Conservation (phyloP, 148 eudicot species). For the Persicaria tinctoria region DNA sequence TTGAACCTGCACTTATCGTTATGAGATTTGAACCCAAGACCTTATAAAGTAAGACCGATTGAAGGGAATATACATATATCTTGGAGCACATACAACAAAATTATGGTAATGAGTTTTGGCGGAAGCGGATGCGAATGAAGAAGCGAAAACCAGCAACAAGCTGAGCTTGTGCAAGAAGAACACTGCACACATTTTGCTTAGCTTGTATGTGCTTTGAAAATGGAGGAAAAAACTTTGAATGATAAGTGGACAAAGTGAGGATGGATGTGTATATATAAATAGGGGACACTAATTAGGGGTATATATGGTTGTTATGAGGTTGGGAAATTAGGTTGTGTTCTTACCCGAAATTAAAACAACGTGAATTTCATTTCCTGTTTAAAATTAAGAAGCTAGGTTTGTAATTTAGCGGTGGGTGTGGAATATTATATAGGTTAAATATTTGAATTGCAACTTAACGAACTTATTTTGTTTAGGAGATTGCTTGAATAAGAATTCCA, state of each 20-base stretch:
- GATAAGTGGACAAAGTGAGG: not conserved
- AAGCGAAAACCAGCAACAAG: conserved; percentile 19
- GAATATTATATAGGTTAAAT: not conserved
- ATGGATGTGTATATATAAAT: conserved; percentile 3
- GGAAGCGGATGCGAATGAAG: conserved; percentile 28
- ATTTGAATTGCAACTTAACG: not conserved
- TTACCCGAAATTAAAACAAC: not conserved
- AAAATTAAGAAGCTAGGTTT: not conserved
- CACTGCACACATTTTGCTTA: not conserved
- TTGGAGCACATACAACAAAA: conserved; percentile 23
- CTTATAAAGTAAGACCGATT: not conserved
- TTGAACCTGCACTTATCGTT: conserved; percentile 40
- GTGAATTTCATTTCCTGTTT: not conserved
- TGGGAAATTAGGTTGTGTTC: conserved; percentile 1
- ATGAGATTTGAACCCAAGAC: not conserved
- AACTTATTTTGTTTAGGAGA: not conserved
- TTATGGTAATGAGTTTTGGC: conserved; percentile 52
- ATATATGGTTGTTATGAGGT: not conserved
- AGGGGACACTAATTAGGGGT: no score
- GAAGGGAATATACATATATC: not conserved
- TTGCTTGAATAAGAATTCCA: not conserved
- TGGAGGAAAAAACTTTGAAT: not conserved
- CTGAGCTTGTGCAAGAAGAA: not conserved
- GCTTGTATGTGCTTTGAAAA: not conserved
- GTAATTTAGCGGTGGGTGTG: no score